A percentile compares a stretch with the other conserved stretches of the same genome.
phyloP scores from a whole-genome alignment of 805 yeast genomes.

The Teunomyces gatunensis region DNA sequence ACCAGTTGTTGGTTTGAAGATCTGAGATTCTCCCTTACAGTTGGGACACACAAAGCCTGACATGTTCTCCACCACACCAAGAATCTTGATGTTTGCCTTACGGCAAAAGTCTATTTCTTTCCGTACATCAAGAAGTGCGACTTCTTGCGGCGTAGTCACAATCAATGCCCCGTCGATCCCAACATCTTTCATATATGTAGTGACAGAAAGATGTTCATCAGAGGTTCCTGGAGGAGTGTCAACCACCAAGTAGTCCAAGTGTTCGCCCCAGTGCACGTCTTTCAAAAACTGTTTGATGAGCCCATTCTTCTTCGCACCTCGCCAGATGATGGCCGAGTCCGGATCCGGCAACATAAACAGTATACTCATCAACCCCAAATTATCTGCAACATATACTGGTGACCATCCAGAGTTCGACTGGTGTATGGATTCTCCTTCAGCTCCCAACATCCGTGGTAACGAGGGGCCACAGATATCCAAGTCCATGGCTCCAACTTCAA shows the following conservation, averaged over 20 bases:
- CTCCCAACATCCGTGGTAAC: slow-evolving; percentile 90
- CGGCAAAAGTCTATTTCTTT: slow-evolving; percentile 94
- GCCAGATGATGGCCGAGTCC: slow-evolving; percentile 94
- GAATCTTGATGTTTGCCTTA: slow-evolving; percentile 79
- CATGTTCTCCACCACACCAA: slow-evolving; percentile 97
- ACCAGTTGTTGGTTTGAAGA: slow-evolving; percentile 94
- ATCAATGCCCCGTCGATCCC: slow-evolving; percentile 95
- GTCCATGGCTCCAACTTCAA: slow-evolving; percentile 96
- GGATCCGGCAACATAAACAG: slow-evolving; percentile 91
- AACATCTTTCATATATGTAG: slow-evolving; percentile 79
- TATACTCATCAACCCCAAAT: slow-evolving; percentile 92
- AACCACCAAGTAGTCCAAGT: slow-evolving; percentile 76
- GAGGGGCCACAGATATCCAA: slow-evolving; percentile 98
- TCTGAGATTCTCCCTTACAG: slow-evolving; percentile 85
- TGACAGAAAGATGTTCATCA: slow-evolving; percentile 92
- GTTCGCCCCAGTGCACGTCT: slow-evolving; percentile 92
- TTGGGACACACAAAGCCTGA: slow-evolving; percentile 96
- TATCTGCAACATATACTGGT: slow-evolving; percentile 94
- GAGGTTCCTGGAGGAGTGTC: slow-evolving; percentile 99
- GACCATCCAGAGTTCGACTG: slow-evolving; percentile 93
- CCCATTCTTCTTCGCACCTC: slow-evolving; percentile 94
- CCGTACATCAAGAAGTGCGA: slow-evolving; percentile 88
- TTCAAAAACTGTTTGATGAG: slow-evolving; percentile 89
- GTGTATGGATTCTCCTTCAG: slow-evolving; percentile 81
- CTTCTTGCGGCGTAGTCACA: slow-evolving; percentile 98